Evolutionary conservation across 2,329 filamentous ascomycete genomes (phyloP).

Genomic region (Zymoseptoria crescenta): DNA sequence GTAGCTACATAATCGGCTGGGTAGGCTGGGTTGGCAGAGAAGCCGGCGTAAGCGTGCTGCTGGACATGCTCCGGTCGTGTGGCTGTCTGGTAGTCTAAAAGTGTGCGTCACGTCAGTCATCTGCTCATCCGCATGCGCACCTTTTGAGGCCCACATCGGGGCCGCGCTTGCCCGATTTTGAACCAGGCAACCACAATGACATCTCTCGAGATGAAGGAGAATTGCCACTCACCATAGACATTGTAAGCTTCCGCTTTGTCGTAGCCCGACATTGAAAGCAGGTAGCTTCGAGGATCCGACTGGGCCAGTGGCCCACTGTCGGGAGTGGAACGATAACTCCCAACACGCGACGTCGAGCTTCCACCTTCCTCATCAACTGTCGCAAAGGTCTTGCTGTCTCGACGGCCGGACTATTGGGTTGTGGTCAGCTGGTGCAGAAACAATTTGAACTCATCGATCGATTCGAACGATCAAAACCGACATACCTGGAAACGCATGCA

Average conservation of each 20-base stretch:
- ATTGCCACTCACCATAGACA: slow-evolving; percentile 65
- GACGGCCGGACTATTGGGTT: slow-evolving; percentile 12
- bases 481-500: slow-evolving; percentile 31
- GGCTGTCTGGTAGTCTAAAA: slow-evolving; percentile 49
- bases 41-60: slow-evolving; percentile 38
- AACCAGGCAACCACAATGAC: slow-evolving; percentile 2
- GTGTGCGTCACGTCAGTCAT: slow-evolving; percentile 42
- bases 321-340: slow-evolving; percentile 30
- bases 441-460: slow-evolving; percentile 6
- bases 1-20: slow-evolving; percentile 42
- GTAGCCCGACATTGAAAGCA: slow-evolving; percentile 75
- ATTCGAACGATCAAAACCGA: slow-evolving; percentile 11
- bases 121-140: slow-evolving; percentile 22
- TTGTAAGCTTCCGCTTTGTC: slow-evolving; percentile 66
- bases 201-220: slow-evolving; percentile 2
- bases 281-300: slow-evolving; percentile 31
- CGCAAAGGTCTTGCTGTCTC: slow-evolving; percentile 24
- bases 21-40: slow-evolving; percentile 41
- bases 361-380: slow-evolving; percentile 31
- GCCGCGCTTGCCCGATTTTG: slow-evolving; percentile 6
- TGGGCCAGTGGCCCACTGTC: slow-evolving; percentile 48
- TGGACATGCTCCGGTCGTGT: slow-evolving; percentile 51
- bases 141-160: slow-evolving; percentile 11
- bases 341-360: slow-evolving; percentile 25
- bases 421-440: background rate